phyloP scores from a whole-genome alignment of 1,139 yeast species.

The Nadsonia starkeyi-henricii region DNA sequence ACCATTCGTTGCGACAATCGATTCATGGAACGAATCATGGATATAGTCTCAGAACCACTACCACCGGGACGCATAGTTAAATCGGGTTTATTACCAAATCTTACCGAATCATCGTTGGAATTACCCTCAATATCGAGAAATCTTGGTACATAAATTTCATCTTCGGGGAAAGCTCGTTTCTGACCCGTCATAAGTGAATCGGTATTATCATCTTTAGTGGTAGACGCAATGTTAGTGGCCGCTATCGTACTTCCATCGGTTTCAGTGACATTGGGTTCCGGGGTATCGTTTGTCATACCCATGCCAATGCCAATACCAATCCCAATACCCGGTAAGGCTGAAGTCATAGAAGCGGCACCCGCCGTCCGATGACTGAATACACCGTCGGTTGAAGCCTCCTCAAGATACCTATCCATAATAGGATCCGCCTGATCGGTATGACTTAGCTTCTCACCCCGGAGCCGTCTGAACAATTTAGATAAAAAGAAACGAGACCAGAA shows the following conservation, averaged over 20 bases:
- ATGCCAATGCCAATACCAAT: background rate
- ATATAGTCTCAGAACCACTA: conserved; percentile 50
- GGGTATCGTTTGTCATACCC: background rate
- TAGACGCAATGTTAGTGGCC: too few species aligned
- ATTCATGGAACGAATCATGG: conserved; percentile 79
- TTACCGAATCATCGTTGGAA: conserved; percentile 58
- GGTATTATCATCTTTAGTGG: too few species aligned
- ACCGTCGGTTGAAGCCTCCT: conserved; percentile 11
- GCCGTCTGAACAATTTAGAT: conserved; percentile 70
- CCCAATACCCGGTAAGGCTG: background rate
- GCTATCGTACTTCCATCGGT: too few species aligned
- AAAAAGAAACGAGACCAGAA: conserved; percentile 97
- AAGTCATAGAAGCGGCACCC: background rate
- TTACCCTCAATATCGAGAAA: conserved; percentile 65
- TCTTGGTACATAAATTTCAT: conserved; percentile 25
- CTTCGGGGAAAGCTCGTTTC: conserved; percentile 34
- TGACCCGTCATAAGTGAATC: background rate
- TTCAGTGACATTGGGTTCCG: conserved; percentile 2
- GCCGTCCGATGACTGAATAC: background rate
- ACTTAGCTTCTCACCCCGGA: conserved; percentile 78
- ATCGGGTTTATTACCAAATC: conserved; percentile 72
- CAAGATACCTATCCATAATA: conserved; percentile 66
- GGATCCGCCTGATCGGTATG: conserved; percentile 71
- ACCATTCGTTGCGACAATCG: conserved; percentile 74
- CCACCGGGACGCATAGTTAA: conserved; percentile 59